Evolutionary conservation across 805 yeast species (phyloP).

Genomic region (Ascoidea rubescens): DNA sequence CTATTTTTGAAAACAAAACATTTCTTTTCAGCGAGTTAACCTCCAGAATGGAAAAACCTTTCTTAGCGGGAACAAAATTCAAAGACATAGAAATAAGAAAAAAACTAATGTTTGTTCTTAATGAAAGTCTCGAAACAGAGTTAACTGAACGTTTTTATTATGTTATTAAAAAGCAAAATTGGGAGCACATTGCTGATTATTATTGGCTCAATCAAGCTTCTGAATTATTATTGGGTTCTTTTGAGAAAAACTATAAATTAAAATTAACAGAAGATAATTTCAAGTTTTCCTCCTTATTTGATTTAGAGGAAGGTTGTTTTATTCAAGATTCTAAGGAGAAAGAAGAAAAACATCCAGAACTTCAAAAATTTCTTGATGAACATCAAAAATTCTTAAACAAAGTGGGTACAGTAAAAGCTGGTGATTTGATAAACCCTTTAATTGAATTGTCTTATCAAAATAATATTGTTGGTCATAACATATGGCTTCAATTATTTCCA

Average conservation of each 20-base stretch:
- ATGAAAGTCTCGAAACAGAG: constrained; percentile 64
- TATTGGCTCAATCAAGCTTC: constrained; percentile 93
- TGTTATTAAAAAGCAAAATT: constrained; percentile 86
- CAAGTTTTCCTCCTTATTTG: constrained; percentile 36
- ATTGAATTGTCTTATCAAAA: constrained; percentile 73
- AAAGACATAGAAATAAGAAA: constrained; percentile 63
- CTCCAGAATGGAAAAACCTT: constrained; percentile 92
- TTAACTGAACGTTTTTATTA: constrained; percentile 71
- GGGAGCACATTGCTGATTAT: constrained; percentile 91
- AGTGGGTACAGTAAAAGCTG: constrained; percentile 29
- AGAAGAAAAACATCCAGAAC: constrained; percentile 12
- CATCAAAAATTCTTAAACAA: constrained; percentile 21
- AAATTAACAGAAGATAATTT: constrained; percentile 33
- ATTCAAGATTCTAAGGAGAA: constrained; percentile 10
- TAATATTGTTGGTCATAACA: constrained; percentile 60
- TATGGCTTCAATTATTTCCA: constrained; percentile 82
- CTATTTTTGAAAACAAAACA: constrained; percentile 69
- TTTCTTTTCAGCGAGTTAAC: constrained; percentile 79
- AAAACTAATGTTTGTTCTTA: constrained; percentile 66
- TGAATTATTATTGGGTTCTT: constrained; percentile 71
- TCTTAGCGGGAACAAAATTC: constrained; percentile 81
- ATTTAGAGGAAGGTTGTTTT: constrained; percentile 17
- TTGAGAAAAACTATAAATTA: constrained; percentile 36
- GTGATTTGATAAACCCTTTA: constrained; percentile 55
- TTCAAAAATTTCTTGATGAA: constrained; percentile 18